Evolutionary conservation across 352 stramenopile genomes (phyloP).

Genomic region (Globisporangium sylvaticum): DNA sequence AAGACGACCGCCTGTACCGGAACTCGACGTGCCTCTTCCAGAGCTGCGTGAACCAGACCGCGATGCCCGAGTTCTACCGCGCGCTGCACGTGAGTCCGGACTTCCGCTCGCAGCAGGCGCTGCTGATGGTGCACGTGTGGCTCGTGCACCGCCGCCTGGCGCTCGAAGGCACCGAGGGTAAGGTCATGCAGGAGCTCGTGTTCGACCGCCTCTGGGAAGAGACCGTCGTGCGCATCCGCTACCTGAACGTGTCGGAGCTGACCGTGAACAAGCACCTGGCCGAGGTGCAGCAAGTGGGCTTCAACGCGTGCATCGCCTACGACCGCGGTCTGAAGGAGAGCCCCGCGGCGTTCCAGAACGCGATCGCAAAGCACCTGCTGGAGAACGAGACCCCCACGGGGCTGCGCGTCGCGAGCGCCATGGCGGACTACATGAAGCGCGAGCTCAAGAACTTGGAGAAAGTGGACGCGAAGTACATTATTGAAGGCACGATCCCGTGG

Average conservation of each 20-base stretch:
- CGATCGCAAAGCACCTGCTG: conserved; percentile 70
- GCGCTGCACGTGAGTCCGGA: conserved; percentile 63
- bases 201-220: conserved; percentile 97
- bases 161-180: conserved; percentile 66
- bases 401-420: conserved; percentile 51
- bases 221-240: conserved; percentile 90
- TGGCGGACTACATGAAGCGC: conserved; percentile 73
- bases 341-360: conserved; percentile 44
- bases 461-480: conserved; percentile 62
- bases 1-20: conserved; percentile 75
- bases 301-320: conserved; percentile 93
- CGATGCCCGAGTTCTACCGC: conserved; percentile 65
- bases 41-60: conserved; percentile 82
- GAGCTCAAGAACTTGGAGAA: conserved; percentile 82
- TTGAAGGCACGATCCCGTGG: conserved; percentile 78
- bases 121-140: conserved; percentile 95
- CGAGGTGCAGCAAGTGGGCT: conserved; percentile 94
- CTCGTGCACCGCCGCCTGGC: conserved; percentile 93
- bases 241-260: conserved; percentile 91
- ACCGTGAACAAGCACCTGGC: conserved; percentile 96
- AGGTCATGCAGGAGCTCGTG: conserved; percentile 92
- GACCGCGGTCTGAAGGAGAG: conserved; percentile 84
- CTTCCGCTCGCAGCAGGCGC: conserved; percentile 91
- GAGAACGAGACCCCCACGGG: conserved; percentile 58
- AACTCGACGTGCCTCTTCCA: conserved; percentile 75